These are phyloP conservation scores for Lagerstroemia speciosa DNA, from an alignment of 345 rosid species.

Conservation along the genomic window DNA sequence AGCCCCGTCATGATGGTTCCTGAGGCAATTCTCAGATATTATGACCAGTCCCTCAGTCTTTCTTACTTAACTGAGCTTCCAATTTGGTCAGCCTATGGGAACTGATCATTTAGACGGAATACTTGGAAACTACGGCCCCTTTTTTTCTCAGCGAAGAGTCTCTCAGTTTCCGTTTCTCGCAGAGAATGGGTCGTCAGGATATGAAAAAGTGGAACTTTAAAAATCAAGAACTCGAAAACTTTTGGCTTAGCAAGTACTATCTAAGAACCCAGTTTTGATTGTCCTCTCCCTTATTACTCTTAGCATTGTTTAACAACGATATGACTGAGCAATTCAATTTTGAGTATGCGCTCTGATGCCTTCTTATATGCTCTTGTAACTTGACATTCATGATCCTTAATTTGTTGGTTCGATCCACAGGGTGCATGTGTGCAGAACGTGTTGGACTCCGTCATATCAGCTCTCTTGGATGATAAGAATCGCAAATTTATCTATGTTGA, in stretches of 20 bases:
- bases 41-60: not conserved
- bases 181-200: not conserved
- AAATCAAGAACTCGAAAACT: not conserved
- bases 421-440: constrained; percentile 95
- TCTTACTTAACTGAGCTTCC: not conserved
- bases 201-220: not conserved
- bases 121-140: not conserved
- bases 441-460: constrained; percentile 72
- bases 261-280: too few species aligned
- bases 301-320: not conserved
- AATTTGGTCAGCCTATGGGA: not conserved
- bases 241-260: too few species aligned
- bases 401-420: constrained; percentile 25
- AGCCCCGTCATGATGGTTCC: not conserved
- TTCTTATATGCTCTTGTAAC: not conserved
- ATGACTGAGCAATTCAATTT: not conserved
- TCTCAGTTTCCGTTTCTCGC: too few species aligned
- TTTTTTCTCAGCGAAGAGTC: too few species aligned
- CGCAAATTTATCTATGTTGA: constrained; percentile 92
- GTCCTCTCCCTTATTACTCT: not conserved
- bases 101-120: not conserved
- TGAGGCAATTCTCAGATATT: not conserved
- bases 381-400: not conserved
- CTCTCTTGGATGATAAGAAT: constrained; percentile 71
- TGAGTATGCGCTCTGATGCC: not conserved